phyloP scores from a whole-genome alignment of 2,329 filamentous ascomycete species.

The Macrophomina tecta region DNA sequence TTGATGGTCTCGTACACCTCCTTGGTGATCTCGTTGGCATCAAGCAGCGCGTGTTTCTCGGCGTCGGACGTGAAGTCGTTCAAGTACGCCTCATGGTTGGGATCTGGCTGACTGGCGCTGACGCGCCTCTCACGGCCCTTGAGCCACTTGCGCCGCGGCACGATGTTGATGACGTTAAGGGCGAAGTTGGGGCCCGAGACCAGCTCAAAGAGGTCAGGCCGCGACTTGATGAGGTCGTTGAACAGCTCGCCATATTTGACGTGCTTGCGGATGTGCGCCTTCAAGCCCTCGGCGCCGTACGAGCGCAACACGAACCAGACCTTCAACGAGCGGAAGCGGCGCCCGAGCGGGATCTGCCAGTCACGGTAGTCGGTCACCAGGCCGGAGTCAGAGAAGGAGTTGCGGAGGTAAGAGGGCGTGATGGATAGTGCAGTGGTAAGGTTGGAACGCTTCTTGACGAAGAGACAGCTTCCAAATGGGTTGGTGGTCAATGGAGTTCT shows the following conservation, averaged over 20 bases:
- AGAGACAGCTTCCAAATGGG: slow-evolving; percentile 67
- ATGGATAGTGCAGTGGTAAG: slow-evolving; percentile 82
- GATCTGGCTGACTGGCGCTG: slow-evolving; percentile 36
- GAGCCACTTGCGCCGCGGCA: slow-evolving; percentile 43
- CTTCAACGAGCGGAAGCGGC: slow-evolving; percentile 87
- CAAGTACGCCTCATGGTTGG: slow-evolving; percentile 39
- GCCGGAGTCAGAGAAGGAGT: slow-evolving; percentile 78
- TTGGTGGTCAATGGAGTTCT: neutral
- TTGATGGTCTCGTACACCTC: slow-evolving; percentile 79
- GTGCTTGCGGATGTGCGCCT: slow-evolving; percentile 72
- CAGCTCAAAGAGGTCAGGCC: slow-evolving; percentile 76
- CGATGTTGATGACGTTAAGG: slow-evolving; percentile 77
- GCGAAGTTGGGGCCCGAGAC: slow-evolving; percentile 77
- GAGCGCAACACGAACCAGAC: slow-evolving; percentile 92
- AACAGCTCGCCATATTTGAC: slow-evolving; percentile 75
- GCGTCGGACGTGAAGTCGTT: slow-evolving; percentile 45
- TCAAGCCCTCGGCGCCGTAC: slow-evolving; percentile 79
- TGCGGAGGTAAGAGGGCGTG: slow-evolving; percentile 81
- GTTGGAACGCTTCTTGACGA: slow-evolving; percentile 74
- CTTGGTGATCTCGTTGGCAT: slow-evolving; percentile 72
- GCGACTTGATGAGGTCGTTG: slow-evolving; percentile 61
- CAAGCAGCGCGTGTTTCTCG: slow-evolving; percentile 53
- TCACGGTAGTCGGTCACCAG: slow-evolving; percentile 94
- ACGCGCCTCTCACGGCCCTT: slow-evolving; percentile 27
- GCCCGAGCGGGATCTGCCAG: slow-evolving; percentile 94